Evolutionary conservation across 2,329 filamentous ascomycete species (phyloP).

Genomic region (Celoporthe dispersa): DNA sequence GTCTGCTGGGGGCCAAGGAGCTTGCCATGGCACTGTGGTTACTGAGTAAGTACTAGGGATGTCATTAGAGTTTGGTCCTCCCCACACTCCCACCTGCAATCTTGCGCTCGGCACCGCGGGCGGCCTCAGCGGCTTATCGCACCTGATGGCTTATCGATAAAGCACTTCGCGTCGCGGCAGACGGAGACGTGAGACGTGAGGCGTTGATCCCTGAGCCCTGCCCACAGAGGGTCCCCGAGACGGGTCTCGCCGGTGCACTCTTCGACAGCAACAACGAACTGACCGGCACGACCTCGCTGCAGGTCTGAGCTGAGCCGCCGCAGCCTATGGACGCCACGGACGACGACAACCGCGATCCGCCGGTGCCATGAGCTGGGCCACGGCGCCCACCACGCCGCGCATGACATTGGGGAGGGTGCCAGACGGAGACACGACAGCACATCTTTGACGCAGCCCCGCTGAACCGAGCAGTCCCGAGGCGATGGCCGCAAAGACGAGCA

Average conservation of each 20-base stretch:
- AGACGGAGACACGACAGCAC: background rate
- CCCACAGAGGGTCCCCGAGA: background rate
- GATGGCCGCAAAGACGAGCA: background rate
- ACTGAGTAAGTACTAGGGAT: background rate
- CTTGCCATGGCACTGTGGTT: background rate
- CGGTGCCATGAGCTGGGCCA: background rate
- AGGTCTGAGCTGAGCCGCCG: background rate
- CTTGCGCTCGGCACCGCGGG: background rate
- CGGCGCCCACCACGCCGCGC: background rate
- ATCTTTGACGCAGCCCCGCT: background rate
- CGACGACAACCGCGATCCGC: background rate
- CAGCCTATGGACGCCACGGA: background rate
- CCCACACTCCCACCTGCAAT: background rate
- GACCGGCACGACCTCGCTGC: background rate
- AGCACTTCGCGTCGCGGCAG: background rate
- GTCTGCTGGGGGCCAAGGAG: background rate
- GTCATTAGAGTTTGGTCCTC: background rate
- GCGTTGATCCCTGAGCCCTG: background rate
- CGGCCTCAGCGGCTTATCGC: slow-evolving; percentile 6
- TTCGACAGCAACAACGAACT: background rate
- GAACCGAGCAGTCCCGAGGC: background rate
- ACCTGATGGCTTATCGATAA: slow-evolving; percentile 1
- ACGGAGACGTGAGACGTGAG: background rate
- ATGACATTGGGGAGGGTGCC: background rate
- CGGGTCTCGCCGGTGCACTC: background rate